Conservation (phyloP, 2,329 filamentous ascomycete genomes). For the Botryosphaeria agaves region DNA sequence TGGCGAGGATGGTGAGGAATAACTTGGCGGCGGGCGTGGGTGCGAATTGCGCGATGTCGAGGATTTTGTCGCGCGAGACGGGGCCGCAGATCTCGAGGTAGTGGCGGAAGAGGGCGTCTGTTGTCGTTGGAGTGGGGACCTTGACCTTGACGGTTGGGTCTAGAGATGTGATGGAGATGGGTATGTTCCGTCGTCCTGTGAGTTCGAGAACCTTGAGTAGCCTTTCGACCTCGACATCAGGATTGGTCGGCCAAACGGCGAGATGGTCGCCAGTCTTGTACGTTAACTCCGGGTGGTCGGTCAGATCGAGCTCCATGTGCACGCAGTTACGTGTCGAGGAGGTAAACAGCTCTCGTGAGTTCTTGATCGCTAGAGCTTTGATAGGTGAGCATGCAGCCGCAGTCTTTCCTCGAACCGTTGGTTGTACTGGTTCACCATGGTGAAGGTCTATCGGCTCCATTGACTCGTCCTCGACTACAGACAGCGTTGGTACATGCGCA, state of each 20-base stretch:
- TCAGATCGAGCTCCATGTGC: conserved; percentile 23
- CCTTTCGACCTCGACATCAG: conserved; percentile 18
- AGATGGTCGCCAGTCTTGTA: conserved; percentile 28
- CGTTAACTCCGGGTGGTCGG: conserved; percentile 15
- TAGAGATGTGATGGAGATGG: conserved; percentile 13
- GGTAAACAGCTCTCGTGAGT: conserved; percentile 17
- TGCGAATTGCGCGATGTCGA: conserved; percentile 21
- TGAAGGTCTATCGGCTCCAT: conserved; percentile 11
- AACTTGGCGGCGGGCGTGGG: conserved; percentile 15
- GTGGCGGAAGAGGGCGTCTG: conserved; percentile 22
- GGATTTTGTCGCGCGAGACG: conserved; percentile 21
- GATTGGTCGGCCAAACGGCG: conserved; percentile 23
- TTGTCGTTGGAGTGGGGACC: conserved; percentile 22
- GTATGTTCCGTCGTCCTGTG: conserved; percentile 5
- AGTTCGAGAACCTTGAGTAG: conserved; percentile 14
- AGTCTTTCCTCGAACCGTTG: conserved; percentile 3
- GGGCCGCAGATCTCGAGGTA: conserved; percentile 30
- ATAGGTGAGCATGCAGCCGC: conserved; percentile 12
- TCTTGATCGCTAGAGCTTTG: conserved; percentile 14
- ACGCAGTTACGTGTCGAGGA: conserved; percentile 20
- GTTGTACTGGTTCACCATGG: conserved; percentile 10
- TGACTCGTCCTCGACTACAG: conserved; percentile 10
- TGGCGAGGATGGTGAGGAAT: conserved; percentile 13
- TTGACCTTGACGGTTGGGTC: conserved; percentile 14
- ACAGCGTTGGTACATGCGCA: conserved; percentile 15